A percentile compares a stretch with the other conserved stretches of the same genome.
Evolutionary conservation across 345 rosid species (phyloP).

Genomic region (Moringa oleifera): DNA sequence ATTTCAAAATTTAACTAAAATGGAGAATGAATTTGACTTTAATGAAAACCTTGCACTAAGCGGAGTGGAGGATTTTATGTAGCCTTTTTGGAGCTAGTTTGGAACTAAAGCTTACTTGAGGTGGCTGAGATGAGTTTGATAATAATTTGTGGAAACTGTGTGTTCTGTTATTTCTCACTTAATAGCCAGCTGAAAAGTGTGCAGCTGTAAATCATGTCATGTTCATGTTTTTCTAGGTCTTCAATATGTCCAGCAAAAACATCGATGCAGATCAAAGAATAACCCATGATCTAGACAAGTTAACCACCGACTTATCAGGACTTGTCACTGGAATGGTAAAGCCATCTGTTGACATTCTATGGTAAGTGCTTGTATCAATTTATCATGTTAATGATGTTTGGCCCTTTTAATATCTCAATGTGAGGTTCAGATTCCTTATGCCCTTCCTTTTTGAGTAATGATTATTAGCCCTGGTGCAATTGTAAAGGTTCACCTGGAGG

Average conservation of each 20-base stretch:
- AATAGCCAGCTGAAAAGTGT: not conserved
- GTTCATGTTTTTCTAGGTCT: slow-evolving; percentile 47
- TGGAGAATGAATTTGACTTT: not conserved
- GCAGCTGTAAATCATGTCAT: slow-evolving; percentile 4
- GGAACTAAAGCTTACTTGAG: not conserved
- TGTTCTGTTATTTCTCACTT: not conserved
- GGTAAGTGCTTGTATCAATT: slow-evolving; percentile 45
- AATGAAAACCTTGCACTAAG: not conserved
- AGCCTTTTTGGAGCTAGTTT: not conserved
- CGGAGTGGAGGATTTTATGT: not conserved
- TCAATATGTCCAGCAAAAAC: slow-evolving; percentile 77
- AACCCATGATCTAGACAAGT: slow-evolving; percentile 88
- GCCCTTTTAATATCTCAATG: slow-evolving; percentile 7
- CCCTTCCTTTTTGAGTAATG: slow-evolving; percentile 11
- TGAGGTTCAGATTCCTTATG: not conserved
- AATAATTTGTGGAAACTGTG: not conserved
- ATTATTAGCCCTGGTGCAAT: slow-evolving; percentile 17
- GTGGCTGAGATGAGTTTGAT: not conserved
- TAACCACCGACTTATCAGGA: slow-evolving; percentile 80
- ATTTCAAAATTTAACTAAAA: not conserved
- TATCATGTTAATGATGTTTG: slow-evolving; percentile 9
- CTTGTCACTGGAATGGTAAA: slow-evolving; percentile 98
- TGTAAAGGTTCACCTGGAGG: slow-evolving; percentile 95
- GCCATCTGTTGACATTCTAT: slow-evolving; percentile 91
- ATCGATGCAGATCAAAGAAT: slow-evolving; percentile 97